Percentiles rank a stretch among this genome's conserved stretches.
Conservation (phyloP, 2,329 filamentous ascomycete species). For the Talaromyces sp. region DNA sequence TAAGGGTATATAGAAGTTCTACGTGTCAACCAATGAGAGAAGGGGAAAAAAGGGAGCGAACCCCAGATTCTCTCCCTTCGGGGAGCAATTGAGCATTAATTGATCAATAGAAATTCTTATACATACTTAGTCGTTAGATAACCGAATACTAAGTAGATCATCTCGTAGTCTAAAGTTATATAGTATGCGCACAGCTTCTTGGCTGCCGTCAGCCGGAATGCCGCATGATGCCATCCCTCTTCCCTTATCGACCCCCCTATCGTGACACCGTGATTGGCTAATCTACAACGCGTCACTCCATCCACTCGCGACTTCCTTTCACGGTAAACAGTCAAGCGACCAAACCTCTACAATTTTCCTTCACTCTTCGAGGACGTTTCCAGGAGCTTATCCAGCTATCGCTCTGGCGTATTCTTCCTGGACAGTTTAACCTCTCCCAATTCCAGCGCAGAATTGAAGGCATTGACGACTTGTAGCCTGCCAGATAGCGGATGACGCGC, state of each 20-base stretch:
- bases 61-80: too few species aligned
- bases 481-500: slow-evolving; percentile 1
- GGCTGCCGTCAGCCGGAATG: slow-evolving; percentile 2
- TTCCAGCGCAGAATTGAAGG: background rate
- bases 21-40: background rate
- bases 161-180: background rate
- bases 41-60: too few species aligned
- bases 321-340: slow-evolving; percentile 21
- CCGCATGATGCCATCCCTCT: background rate
- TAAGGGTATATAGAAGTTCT: background rate
- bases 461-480: background rate
- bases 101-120: background rate
- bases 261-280: slow-evolving; percentile 4
- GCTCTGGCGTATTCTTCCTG: slow-evolving; percentile 17
- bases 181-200: background rate
- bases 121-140: background rate
- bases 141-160: background rate
- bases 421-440: background rate
- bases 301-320: slow-evolving; percentile 10
- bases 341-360: background rate
- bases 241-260: background rate
- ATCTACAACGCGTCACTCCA: slow-evolving; percentile 12
- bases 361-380: background rate
- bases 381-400: slow-evolving; percentile 14
- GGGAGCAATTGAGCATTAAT: background rate